A percentile compares a stretch with the other conserved stretches of the same genome.
These are phyloP conservation scores for Curvularia spicifera DNA, from an alignment of 2,329 filamentous ascomycete genomes.

Conservation along the genomic window DNA sequence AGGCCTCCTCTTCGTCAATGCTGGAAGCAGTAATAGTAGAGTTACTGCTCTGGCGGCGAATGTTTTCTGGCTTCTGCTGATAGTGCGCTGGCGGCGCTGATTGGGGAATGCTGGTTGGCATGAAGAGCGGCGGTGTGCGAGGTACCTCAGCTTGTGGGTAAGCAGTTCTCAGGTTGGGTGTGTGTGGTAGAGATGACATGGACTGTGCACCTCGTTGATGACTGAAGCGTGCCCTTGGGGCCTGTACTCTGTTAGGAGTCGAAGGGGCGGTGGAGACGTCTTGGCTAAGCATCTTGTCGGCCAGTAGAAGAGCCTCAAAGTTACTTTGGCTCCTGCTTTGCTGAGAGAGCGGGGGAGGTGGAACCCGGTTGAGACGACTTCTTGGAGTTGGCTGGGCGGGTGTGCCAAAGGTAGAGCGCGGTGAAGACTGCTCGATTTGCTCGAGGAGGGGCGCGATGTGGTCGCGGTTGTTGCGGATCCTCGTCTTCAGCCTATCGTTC, in stretches of 20 bases:
- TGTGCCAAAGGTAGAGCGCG: constrained; percentile 63
- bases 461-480: constrained; percentile 88
- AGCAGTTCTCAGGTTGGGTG: constrained; percentile 66
- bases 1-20: constrained; percentile 52
- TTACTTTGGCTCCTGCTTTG: constrained; percentile 62
- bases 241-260: constrained; percentile 63
- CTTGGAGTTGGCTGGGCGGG: constrained; percentile 59
- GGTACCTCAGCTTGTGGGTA: constrained; percentile 65
- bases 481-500: constrained; percentile 76
- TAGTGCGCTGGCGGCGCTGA: constrained; percentile 53
- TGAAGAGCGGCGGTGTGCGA: constrained; percentile 51
- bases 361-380: constrained; percentile 38
- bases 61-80: constrained; percentile 36
- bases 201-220: constrained; percentile 82
- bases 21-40: constrained; percentile 53
- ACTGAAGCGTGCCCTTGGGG: constrained; percentile 60
- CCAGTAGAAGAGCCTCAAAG: constrained; percentile 77
- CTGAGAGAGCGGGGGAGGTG: constrained; percentile 58
- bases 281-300: constrained; percentile 77
- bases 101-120: constrained; percentile 42
- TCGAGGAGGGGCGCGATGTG: constrained; percentile 69
- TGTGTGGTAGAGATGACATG: constrained; percentile 82
- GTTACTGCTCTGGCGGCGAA: constrained; percentile 73
- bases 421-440: constrained; percentile 67
- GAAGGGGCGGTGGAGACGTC: constrained; percentile 77